Evolutionary conservation across 768 basidiomycete species (phyloP), one percentile per base, ranked within the genome.

Genomic region (Scleroderma bovista): DNA sequence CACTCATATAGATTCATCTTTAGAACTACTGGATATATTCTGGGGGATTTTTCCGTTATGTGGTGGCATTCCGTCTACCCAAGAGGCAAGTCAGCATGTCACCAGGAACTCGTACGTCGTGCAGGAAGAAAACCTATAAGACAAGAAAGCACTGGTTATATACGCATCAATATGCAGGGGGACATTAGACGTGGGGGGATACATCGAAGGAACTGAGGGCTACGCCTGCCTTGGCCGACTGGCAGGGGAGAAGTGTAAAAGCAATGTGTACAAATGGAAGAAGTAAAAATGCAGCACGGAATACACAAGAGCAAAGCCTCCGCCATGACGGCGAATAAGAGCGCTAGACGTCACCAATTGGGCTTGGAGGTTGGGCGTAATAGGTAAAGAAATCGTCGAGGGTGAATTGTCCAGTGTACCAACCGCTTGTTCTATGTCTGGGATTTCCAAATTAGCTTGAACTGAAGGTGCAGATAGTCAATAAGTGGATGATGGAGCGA

Each of bases 271-370:
- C 64, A 75, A 58, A 57, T 75, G 68, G 48, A 72, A 56, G 56
- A 73, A 62, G 58, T 73, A 75, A 56, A 75, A 58, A 62, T 69
- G 70, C 53, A 74, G 67, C 61, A 75, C 64, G 63, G 63, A 61
- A 68, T 69, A 67, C 64, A 69, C 57, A 47, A 71, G 46, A 50
- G 61, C 64, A 40, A 69, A 62, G 41, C 67, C 66, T 24, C 60
- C 70, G 44, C 60, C 63, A 29, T 71, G 72, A 23, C 70, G 69
- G 34, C 63, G 57, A 46, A 60, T 53, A 37, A 62, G 57, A 9
- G 58, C 47, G 52, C 51, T 57, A 52, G 53, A 59, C 57, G 65
- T 45, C 56, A 56, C 37, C 48, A 41, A 48, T 44, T 56, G 66
- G 44, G 65, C 46, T 49, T 67, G 67, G 46, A 47, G 50, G 15